A percentile compares a stretch with the other conserved stretches of the same genome.
These are phyloP conservation scores for Salix udensis DNA, from an alignment of 345 rosid species.

Conservation along the genomic window DNA sequence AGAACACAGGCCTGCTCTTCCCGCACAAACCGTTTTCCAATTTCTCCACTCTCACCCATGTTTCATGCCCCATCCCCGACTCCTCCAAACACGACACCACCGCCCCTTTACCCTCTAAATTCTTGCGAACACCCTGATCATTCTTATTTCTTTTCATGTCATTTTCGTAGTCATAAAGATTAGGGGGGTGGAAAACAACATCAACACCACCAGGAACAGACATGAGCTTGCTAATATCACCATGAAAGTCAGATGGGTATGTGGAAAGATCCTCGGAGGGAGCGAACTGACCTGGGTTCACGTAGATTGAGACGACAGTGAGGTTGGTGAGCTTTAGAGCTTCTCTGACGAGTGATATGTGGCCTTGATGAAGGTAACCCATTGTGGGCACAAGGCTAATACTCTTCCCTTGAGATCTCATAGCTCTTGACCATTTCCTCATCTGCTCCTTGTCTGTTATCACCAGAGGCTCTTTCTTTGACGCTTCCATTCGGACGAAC, in stretches of 20 bases:
- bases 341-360: slow-evolving; percentile 63
- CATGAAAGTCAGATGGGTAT: slow-evolving; percentile 84
- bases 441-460: slow-evolving; percentile 56
- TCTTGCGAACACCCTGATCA: background rate
- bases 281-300: slow-evolving; percentile 97
- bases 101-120: slow-evolving; percentile 19
- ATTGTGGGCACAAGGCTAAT: slow-evolving; percentile 80
- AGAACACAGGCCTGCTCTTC: slow-evolving; percentile 80
- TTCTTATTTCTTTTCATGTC: background rate
- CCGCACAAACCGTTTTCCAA: slow-evolving; percentile 90
- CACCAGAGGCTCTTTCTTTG: slow-evolving; percentile 41
- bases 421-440: slow-evolving; percentile 72
- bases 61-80: slow-evolving; percentile 61
- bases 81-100: slow-evolving; percentile 65
- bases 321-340: slow-evolving; percentile 46
- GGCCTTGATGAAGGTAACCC: slow-evolving; percentile 92
- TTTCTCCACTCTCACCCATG: slow-evolving; percentile 88
- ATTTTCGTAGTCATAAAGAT: slow-evolving; percentile 58
- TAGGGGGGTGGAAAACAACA: slow-evolving; percentile 64
- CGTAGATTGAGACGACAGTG: slow-evolving; percentile 76
- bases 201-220: slow-evolving; percentile 55
- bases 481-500: slow-evolving; percentile 21
- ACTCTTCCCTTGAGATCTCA: slow-evolving; percentile 57
- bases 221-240: slow-evolving; percentile 61
- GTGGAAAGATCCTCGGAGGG: slow-evolving; percentile 82